phyloP scores from a whole-genome alignment of 2,329 filamentous ascomycete genomes.

The Gnomoniopsis smithogilvyi region DNA sequence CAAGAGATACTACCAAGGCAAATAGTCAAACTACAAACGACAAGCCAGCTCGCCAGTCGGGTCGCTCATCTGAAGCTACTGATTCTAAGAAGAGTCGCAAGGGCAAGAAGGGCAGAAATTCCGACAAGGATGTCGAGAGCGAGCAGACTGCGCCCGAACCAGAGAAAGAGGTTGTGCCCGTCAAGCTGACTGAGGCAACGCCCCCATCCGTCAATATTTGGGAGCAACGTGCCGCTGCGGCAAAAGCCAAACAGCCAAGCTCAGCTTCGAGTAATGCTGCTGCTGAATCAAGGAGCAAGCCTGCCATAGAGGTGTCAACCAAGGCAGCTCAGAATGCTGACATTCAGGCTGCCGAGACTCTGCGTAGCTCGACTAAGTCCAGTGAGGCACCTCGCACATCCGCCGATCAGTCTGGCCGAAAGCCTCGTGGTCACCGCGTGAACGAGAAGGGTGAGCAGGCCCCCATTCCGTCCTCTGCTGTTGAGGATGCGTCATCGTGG shows the following conservation, averaged over 20 bases:
- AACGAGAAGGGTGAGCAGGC: conserved; percentile 40
- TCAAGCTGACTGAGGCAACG: conserved; percentile 75
- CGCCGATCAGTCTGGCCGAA: conserved; percentile 37
- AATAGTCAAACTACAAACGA: conserved; percentile 21
- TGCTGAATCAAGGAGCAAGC: conserved; percentile 12
- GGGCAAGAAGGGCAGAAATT: conserved; percentile 57
- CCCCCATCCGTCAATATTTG: conserved; percentile 84
- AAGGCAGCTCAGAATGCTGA: conserved; percentile 12
- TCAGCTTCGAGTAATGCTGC: conserved; percentile 15
- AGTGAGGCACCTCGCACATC: conserved; percentile 37
- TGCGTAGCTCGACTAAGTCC: conserved; percentile 19
- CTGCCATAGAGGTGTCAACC: conserved; percentile 19
- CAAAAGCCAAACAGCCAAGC: conserved; percentile 43
- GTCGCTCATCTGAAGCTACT: conserved; percentile 65
- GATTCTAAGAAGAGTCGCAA: conserved; percentile 62
- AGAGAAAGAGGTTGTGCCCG: conserved; percentile 55
- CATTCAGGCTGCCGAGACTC: conserved; percentile 18
- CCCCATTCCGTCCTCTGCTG: conserved; percentile 52
- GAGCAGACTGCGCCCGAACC: conserved; percentile 52
- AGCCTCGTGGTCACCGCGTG: conserved; percentile 42
- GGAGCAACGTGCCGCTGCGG: conserved; percentile 72
- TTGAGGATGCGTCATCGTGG: conserved; percentile 78
- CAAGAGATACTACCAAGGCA: conserved; percentile 18
- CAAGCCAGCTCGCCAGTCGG: conserved; percentile 54
- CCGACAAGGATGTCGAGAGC: conserved; percentile 52